Percentiles rank a stretch among this genome's conserved stretches.
Conservation (phyloP, 192 early-diverging fungal species). For the Rhizophlyctis rosea region DNA sequence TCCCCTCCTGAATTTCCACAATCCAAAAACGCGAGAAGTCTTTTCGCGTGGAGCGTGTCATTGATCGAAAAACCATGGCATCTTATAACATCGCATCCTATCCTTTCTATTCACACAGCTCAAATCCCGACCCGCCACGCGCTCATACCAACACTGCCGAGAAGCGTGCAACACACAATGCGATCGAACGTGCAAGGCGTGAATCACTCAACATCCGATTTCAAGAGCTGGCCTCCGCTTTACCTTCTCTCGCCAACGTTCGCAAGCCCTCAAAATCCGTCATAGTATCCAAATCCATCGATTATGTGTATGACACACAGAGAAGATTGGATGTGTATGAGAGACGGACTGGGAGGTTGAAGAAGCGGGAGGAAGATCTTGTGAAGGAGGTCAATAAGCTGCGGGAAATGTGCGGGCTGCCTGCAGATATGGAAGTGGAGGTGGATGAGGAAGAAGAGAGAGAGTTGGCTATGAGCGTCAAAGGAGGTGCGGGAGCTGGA, state of each 20-base stretch:
- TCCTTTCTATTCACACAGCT: neutral
- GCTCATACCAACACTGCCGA: conserved; percentile 36
- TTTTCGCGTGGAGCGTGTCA: too few species aligned
- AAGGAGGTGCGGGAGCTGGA: too few species aligned
- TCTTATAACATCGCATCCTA: neutral
- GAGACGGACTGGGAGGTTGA: conserved; percentile 28
- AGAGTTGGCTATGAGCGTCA: too few species aligned
- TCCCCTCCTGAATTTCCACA: too few species aligned
- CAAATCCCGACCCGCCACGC: neutral
- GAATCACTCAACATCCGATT: conserved; percentile 78
- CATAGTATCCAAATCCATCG: conserved; percentile 76
- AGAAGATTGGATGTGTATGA: conserved; percentile 30
- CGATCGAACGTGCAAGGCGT: conserved; percentile 75
- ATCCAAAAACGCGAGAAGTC: too few species aligned
- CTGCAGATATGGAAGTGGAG: conserved; percentile 28
- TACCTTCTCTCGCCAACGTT: conserved; percentile 68
- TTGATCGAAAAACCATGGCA: neutral
- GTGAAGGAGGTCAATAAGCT: conserved; percentile 61
- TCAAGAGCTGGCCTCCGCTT: conserved; percentile 76
- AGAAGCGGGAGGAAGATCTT: conserved; percentile 53
- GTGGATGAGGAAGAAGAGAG: conserved; percentile 16
- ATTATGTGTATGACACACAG: conserved; percentile 40
- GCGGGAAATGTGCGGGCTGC: conserved; percentile 54
- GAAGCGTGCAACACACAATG: conserved; percentile 75
- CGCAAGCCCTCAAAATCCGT: conserved; percentile 77